Base-by-base conservation (phyloP, 176 grass and related monocot species). In the Avena insularis region DNA sequence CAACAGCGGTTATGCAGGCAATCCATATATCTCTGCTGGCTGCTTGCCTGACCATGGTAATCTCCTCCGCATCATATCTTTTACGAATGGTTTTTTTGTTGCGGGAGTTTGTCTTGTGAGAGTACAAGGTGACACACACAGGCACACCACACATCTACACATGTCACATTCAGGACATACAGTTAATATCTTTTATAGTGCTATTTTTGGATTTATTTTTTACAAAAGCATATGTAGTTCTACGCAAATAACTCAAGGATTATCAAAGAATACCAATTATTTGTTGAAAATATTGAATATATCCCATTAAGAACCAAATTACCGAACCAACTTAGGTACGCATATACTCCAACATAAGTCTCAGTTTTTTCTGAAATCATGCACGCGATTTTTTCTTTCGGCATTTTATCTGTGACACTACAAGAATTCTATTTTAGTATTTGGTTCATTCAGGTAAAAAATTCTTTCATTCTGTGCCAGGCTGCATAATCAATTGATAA, bases 1-100 rank as follows among this genome's bases (percentile, higher is more conserved):
- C 72, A 75, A 23, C 46, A 75, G 6, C 12, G 72, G 72, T 75
- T 75, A 75, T 75, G 47, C 2, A 75, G 72, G 72, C n/a, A 75
- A 75, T 29, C 72, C 72, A 13, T 51, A 75, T 75, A 53, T 75
- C 72, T 53, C 72, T 0, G 72, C 8, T 53, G 72, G 72, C 72
- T 75, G 72, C 72, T 75, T 5, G 23, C 21, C 72, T 48, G 47
- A 53, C 47, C 72, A 75, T 0, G 72, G 72, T 75, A 75, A 75
- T 31, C 72, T 29, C 47, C 47, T 51, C 46, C 21, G 29, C 23
- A 51, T 25, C 72, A 4, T 29, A 75, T 15, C 47, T 50, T 49
- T 15, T 71, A 71, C 5, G 31, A 71, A 43, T 9, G 35, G 8
- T 23, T 23, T 69, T 40, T 43, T 70, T 70, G 13, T 66, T 16